Base-by-base conservation (phyloP, 2,329 filamentous ascomycete species). In the Xylariaceae sp. region DNA sequence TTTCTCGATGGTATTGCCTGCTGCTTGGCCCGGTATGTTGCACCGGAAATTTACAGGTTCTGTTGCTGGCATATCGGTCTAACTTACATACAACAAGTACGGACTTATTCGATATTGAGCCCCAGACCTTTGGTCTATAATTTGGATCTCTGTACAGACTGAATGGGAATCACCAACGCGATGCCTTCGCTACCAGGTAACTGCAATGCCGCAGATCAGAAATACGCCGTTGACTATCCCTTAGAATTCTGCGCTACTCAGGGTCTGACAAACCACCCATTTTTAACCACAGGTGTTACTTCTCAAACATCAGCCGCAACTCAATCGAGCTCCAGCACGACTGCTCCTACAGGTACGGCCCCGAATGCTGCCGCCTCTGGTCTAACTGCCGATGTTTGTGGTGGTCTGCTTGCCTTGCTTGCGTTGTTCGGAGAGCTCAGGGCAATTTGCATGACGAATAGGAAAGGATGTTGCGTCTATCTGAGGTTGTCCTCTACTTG, bases 1-100 rank as follows among this genome's bases (percentile, higher is more conserved):
- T 82, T 82, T 70, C 62, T 83, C 49, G 61, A 54, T 43, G 62
- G 63, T 48, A 77, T 82, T 53, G 65, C 74, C 41, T 80, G 77
- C 66, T 83, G 80, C 58, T 66, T 83, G 17, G 63, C 69, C 16
- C n/a, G n/a, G n/a, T n/a, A n/a, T n/a, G n/a, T n/a, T n/a, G n/a
- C n/a, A n/a, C n/a, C n/a, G n/a, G n/a, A n/a, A n/a, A n/a, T n/a
- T n/a, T n/a, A n/a, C n/a, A n/a, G n/a, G n/a, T n/a, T n/a, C n/a
- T n/a, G n/a, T n/a, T n/a, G n/a, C n/a, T n/a, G n/a, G n/a, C n/a
- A n/a, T n/a, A n/a, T n/a, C n/a, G n/a, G n/a, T n/a, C n/a, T n/a
- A n/a, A n/a, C n/a, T n/a, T n/a, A n/a, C n/a, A n/a, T n/a, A n/a
- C n/a, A n/a, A n/a, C n/a, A n/a, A n/a, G n/a, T n/a, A n/a, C n/a